A percentile compares a stretch with the other conserved stretches of the same genome.
phyloP scores from a whole-genome alignment of 2,329 filamentous ascomycete genomes.

The Ceratocystis albifundus region DNA sequence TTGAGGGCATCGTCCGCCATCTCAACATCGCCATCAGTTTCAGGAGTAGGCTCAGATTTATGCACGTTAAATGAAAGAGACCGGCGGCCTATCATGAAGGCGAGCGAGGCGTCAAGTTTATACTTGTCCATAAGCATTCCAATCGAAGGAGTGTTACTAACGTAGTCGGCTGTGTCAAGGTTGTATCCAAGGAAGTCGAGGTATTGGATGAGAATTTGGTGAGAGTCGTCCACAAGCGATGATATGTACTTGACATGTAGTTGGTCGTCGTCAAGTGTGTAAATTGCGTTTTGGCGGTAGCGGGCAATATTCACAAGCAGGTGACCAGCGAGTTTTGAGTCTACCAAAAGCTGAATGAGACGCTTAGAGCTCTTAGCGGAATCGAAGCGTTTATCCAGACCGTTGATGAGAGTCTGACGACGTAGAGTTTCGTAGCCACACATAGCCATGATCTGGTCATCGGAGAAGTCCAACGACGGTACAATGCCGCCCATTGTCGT shows the following conservation, averaged over 20 bases:
- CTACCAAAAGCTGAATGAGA: conserved; percentile 65
- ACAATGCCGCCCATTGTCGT: conserved; percentile 89
- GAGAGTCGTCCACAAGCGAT: conserved; percentile 80
- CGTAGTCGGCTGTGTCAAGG: conserved; percentile 63
- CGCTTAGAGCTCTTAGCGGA: conserved; percentile 63
- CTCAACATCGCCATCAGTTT: conserved; percentile 20
- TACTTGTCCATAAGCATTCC: conserved; percentile 63
- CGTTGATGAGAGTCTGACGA: conserved; percentile 64
- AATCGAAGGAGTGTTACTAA: conserved; percentile 63
- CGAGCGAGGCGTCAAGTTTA: conserved; percentile 66
- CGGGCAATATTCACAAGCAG: conserved; percentile 85
- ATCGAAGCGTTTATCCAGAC: conserved; percentile 72
- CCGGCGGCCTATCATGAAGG: conserved; percentile 70
- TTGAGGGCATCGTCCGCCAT: conserved; percentile 21
- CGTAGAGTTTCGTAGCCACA: conserved; percentile 72
- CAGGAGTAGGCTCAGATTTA: conserved; percentile 5
- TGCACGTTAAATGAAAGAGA: conserved; percentile 57
- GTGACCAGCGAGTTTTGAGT: conserved; percentile 66
- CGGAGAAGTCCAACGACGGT: conserved; percentile 75
- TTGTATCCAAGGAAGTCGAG: conserved; percentile 79
- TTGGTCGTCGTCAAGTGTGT: conserved; percentile 55
- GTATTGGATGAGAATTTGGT: conserved; percentile 75
- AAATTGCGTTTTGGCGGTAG: conserved; percentile 77
- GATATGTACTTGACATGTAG: conserved; percentile 82
- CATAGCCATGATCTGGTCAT: conserved; percentile 77